Conservation (phyloP, 495 filamentous ascomycete species). For the Aspergillus ostianus region DNA sequence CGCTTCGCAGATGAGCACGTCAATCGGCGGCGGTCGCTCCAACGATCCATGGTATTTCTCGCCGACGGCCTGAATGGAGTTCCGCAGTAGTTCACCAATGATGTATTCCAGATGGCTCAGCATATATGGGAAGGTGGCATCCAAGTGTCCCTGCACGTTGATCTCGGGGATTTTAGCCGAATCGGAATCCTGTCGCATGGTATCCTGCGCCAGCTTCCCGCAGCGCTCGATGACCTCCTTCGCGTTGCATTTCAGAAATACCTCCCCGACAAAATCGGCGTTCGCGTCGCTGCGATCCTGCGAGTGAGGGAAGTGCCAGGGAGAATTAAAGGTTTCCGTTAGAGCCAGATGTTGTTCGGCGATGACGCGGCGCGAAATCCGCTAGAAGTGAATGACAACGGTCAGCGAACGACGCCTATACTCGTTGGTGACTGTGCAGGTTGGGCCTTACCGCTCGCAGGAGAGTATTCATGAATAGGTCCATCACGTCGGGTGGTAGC, state of each 20-base stretch:
- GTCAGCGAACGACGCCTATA: neutral
- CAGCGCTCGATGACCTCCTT: slow-evolving; percentile 85
- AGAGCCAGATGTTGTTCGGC: slow-evolving; percentile 95
- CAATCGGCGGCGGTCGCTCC: slow-evolving; percentile 70
- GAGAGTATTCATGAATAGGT: slow-evolving; percentile 93
- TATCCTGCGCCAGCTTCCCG: slow-evolving; percentile 65
- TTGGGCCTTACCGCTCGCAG: slow-evolving; percentile 70
- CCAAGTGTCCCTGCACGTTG: slow-evolving; percentile 78
- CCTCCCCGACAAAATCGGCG: slow-evolving; percentile 88
- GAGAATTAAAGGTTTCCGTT: slow-evolving; percentile 92
- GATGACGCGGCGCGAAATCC: slow-evolving; percentile 94
- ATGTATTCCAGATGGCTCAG: slow-evolving; percentile 96
- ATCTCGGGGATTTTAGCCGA: slow-evolving; percentile 74
- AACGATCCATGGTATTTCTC: slow-evolving; percentile 56
- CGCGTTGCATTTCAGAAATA: slow-evolving; percentile 92
- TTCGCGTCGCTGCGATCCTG: slow-evolving; percentile 61
- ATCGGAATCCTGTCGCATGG: slow-evolving; percentile 71
- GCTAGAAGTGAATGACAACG: slow-evolving; percentile 39
- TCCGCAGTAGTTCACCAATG: slow-evolving; percentile 89
- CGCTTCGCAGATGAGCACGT: slow-evolving; percentile 92
- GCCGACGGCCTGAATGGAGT: slow-evolving; percentile 88
- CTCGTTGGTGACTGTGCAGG: neutral
- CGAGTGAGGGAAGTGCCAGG: slow-evolving; percentile 85
- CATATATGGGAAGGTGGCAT: slow-evolving; percentile 94
- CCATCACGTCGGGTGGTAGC: slow-evolving; percentile 74